phyloP scores from a whole-genome alignment of 73 alveolate species.

The Paramecium sonneborni region DNA sequence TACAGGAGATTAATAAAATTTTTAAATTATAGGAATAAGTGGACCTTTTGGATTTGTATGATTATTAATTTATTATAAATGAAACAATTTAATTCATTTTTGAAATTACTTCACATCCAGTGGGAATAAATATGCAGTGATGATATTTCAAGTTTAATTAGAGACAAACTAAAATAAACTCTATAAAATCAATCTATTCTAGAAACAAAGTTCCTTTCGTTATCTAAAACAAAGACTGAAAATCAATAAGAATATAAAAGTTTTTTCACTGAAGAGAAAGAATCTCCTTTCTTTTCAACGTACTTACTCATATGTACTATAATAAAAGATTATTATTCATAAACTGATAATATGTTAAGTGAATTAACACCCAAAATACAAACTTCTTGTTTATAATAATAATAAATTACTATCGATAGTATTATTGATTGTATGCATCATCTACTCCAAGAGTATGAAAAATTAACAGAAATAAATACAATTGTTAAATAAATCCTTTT shows the following conservation, averaged over 20 bases:
- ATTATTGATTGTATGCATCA: not conserved
- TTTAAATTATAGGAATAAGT: conserved; percentile 67
- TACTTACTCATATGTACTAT: not conserved
- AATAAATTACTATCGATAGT: not conserved
- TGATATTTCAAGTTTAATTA: not conserved
- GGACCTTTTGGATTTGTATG: conserved; percentile 67
- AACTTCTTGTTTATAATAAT: not conserved
- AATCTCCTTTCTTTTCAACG: not conserved
- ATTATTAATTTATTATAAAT: not conserved
- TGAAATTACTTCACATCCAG: not conserved
- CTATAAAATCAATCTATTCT: not conserved
- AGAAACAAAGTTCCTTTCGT: not conserved
- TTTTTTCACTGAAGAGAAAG: not conserved
- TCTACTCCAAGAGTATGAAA: not conserved
- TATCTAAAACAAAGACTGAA: not conserved
- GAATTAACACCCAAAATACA: not conserved
- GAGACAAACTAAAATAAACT: not conserved
- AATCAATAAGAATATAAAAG: not conserved
- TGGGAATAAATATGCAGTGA: conserved; percentile 18
- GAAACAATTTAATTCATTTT: not conserved
- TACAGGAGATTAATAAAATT: too few relatives aligned
- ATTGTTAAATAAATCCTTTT: not conserved
- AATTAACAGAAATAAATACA: not conserved
- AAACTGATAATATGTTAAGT: conserved; percentile 16
- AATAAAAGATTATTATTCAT: not conserved